Base-by-base conservation (phyloP, 1,284 basidiomycete genomes). In the Trametes hirsuta region DNA sequence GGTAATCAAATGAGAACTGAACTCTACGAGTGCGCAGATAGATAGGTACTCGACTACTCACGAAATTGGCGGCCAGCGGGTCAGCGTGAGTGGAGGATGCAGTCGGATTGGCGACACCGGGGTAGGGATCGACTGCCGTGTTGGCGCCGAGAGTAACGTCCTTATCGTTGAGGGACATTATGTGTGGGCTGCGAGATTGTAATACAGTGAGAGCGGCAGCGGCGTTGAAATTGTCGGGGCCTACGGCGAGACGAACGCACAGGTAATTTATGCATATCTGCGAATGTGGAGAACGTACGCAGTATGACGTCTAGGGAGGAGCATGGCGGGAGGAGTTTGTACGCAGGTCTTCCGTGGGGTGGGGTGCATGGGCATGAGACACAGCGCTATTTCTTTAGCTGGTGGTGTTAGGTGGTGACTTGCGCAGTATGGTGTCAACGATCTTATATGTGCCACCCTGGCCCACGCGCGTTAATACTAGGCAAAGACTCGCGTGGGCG, bases 71-170 rank as follows among this genome's bases (percentile, higher is more conserved):
- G 3, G 65, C 68, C 59, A 78, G 67, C 9, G 80, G 77, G 61
- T 81, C 72, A 46, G 65, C 66, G 57, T 73, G 69, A 21, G 65
- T 72, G n/a, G 74, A 77, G 15, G 74, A 72, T 0, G 65, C 47
- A 25, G 80, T 80, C 11, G 81, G 80, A 68, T 82, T 82, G 41
- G 79, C 79, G 45, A 81, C 69, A 54, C 79, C 79, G 15, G 79
- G 77, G 63, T 82, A 72, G 21, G 76, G 69, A 53, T 77, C 77
- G 49, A 74, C 69, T 52, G 75, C 77, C 53, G 71, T 72, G 35
- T 70, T 71, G 22, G 68, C 69, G 53, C 66, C 65, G 63, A 71
- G 65, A 48, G 69, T 69, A 14, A 73, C 60, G 50, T 75, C 68
- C 46, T 64, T 72, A 64, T 74, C 74, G 69, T 76, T 75, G 58